Conservation (phyloP, 352 stramenopile species). For the Phytophthora lateralis region DNA sequence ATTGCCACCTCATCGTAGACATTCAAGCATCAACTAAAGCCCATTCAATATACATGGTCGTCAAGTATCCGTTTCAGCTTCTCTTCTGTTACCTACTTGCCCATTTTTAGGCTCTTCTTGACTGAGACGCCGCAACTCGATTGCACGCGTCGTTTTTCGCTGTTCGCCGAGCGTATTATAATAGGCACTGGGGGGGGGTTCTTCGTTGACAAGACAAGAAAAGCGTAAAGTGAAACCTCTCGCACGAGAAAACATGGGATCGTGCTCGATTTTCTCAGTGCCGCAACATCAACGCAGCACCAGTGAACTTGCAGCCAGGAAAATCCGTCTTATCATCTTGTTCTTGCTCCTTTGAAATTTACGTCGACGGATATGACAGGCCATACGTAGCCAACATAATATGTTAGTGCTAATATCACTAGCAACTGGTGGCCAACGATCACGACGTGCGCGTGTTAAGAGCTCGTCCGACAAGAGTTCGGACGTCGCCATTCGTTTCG, state of each 20-base stretch:
- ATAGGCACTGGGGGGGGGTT: constrained; percentile 5
- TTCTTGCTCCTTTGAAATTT: neutral
- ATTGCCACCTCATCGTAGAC: neutral
- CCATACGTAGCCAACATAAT: no score
- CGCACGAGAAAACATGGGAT: constrained; percentile 6
- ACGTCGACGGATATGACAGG: no score
- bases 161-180: neutral
- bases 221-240: constrained; percentile 25
- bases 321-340: constrained; percentile 4
- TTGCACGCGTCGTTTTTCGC: neutral
- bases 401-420: neutral
- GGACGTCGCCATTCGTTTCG: constrained; percentile 2
- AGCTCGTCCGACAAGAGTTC: constrained; percentile 13
- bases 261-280: constrained; percentile 3
- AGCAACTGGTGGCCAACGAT: neutral
- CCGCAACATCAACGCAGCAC: constrained; percentile 15
- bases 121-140: constrained; percentile 7
- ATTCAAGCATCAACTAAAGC: neutral
- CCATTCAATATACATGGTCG: constrained; percentile 6
- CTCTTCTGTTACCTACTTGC: neutral
- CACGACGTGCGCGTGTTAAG: constrained; percentile 9
- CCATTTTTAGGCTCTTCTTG: neutral
- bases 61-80: constrained; percentile 12
- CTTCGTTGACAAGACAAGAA: neutral
- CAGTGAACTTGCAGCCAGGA: neutral